These are phyloP conservation scores for Pseudonitzschia multistriata DNA, from an alignment of 108 stramenopile genomes.

Conservation along the genomic window DNA sequence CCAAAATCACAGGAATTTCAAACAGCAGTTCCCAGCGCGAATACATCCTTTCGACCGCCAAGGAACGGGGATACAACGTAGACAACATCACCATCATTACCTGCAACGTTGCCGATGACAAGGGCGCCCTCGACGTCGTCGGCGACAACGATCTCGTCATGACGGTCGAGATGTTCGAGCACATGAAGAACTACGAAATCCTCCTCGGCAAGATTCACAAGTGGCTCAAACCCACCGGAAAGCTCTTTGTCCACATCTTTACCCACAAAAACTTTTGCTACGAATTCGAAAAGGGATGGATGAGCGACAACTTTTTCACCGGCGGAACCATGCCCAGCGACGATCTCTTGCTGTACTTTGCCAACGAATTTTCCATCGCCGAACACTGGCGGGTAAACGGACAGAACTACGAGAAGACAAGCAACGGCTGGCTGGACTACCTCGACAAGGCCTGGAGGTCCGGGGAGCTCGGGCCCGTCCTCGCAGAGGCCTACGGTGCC, in stretches of 20 bases:
- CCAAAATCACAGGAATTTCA: constrained; percentile 77
- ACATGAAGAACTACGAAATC: constrained; percentile 95
- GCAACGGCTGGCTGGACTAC: constrained; percentile 87
- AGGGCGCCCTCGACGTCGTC: constrained; percentile 61
- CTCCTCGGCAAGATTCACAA: constrained; percentile 76
- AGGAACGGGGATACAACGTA: constrained; percentile 69
- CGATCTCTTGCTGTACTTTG: constrained; percentile 94
- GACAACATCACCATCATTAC: constrained; percentile 88
- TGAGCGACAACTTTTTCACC: constrained; percentile 82
- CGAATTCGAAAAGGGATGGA: constrained; percentile 94
- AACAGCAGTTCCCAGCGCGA: constrained; percentile 86
- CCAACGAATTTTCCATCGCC: constrained; percentile 47
- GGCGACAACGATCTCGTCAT: constrained; percentile 81
- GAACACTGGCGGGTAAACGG: constrained; percentile 95
- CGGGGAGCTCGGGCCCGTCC: constrained; percentile 53
- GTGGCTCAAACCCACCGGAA: constrained; percentile 67
- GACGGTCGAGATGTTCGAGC: constrained; percentile 96
- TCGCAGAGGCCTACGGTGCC: constrained; percentile 76
- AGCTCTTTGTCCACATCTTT: constrained; percentile 96
- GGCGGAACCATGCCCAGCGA: constrained; percentile 89
- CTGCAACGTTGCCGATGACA: constrained; percentile 68
- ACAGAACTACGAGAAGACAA: constrained; percentile 85
- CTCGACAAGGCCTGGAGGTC: constrained; percentile 84
- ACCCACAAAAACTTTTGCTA: constrained; percentile 83
- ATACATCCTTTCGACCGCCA: constrained; percentile 81